phyloP scores from a whole-genome alignment of 2,329 filamentous ascomycete genomes.

The Diplocarpon mali region DNA sequence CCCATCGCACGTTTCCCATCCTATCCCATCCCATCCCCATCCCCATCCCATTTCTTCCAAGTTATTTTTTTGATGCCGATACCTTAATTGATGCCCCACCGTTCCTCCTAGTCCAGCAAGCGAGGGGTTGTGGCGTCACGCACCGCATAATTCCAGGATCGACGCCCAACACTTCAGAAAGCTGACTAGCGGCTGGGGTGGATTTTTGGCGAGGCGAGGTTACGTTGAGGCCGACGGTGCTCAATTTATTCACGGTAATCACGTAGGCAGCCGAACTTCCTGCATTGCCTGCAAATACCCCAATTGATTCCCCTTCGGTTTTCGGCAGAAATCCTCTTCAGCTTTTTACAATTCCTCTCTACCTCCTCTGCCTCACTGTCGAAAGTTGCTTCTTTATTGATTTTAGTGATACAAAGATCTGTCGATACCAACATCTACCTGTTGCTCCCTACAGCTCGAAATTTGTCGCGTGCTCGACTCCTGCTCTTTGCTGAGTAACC shows the following conservation, averaged over 20 bases:
- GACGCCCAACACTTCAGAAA: constrained; percentile 11
- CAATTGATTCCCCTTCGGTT: constrained; percentile 9
- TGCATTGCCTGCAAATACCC: neutral
- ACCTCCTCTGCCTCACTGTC: constrained; percentile 1
- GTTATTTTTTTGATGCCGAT: too few relatives aligned
- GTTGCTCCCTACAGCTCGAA: constrained; percentile 14
- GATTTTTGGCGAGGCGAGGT: constrained; percentile 12
- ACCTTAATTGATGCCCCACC: too few relatives aligned
- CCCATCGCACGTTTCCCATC: too few relatives aligned
- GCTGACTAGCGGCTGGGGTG: constrained; percentile 3
- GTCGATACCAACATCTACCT: constrained; percentile 2
- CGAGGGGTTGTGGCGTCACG: neutral
- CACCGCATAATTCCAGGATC: constrained; percentile 3
- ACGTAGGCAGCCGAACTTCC: too few relatives aligned
- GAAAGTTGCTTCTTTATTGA: too few relatives aligned
- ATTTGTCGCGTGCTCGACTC: constrained; percentile 15
- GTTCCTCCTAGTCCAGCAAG: too few relatives aligned
- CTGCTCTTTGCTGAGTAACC: constrained; percentile 29
- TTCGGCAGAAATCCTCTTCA: constrained; percentile 2
- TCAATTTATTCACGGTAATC: too few relatives aligned
- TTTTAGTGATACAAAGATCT: constrained; percentile 8
- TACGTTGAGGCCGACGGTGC: constrained; percentile 9
- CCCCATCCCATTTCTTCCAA: too few relatives aligned
- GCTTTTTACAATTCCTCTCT: neutral
- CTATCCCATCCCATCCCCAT: too few relatives aligned